Evolutionary conservation across 1,284 basidiomycete genomes (phyloP).

Genomic region (Anthracocystis panici-leucophaei): DNA sequence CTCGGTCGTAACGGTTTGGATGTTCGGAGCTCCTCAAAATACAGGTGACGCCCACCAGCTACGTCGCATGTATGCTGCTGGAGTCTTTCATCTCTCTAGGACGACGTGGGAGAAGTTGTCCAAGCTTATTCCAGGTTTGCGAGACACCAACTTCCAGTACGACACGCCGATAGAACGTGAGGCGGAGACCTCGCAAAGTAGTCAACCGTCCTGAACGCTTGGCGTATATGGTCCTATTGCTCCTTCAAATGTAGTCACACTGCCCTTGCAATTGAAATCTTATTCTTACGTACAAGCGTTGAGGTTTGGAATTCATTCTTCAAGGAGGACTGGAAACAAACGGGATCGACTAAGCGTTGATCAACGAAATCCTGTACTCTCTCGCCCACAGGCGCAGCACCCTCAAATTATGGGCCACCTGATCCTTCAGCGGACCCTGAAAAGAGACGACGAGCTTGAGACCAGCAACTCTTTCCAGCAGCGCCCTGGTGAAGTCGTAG

Average conservation of each 20-base stretch:
- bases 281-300: background rate
- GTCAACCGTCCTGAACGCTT: too few relatives aligned
- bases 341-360: slow-evolving; percentile 4
- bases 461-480: slow-evolving; percentile 1
- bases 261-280: background rate
- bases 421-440: slow-evolving; percentile 11
- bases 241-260: background rate
- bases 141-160: background rate
- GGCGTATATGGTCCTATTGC: too few relatives aligned
- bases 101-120: background rate
- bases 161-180: background rate
- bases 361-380: slow-evolving; percentile 7
- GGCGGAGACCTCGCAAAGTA: too few relatives aligned
- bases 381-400: slow-evolving; percentile 12
- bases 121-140: background rate
- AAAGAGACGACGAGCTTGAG: slow-evolving; percentile 14
- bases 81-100: background rate
- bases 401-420: background rate
- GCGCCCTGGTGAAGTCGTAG: slow-evolving; percentile 5
- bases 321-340: too few relatives aligned
- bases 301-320: too few relatives aligned
- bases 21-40: slow-evolving; percentile 1
- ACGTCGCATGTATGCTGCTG: background rate
- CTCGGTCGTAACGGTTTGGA: slow-evolving; percentile 6
- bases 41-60: background rate